phyloP scores from a whole-genome alignment of 495 filamentous ascomycete genomes.

The Stereocaulon alpinum region DNA sequence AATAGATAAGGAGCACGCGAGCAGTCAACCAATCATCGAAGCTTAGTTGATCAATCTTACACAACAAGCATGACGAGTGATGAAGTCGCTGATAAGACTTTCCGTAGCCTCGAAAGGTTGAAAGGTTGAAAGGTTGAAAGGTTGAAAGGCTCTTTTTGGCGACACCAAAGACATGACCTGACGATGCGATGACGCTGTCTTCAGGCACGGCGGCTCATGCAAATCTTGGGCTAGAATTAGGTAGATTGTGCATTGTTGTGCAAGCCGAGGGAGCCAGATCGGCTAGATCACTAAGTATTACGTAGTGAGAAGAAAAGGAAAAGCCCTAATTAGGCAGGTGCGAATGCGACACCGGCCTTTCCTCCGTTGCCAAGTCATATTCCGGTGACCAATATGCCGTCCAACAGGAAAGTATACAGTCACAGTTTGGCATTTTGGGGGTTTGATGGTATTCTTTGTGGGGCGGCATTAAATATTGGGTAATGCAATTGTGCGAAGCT shows the following conservation, averaged over 20 bases:
- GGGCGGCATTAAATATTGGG: no score
- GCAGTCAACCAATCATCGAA: not conserved
- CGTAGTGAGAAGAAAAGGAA: no score
- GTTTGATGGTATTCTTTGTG: no score
- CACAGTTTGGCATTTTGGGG: no score
- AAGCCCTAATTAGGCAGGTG: not conserved
- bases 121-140: no score
- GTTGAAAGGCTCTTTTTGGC: not conserved
- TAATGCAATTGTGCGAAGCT: no score
- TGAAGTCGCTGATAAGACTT: not conserved
- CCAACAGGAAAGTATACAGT: no score
- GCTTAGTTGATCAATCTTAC: not conserved
- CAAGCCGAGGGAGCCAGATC: no score
- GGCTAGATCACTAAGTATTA: no score
- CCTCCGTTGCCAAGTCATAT: not conserved
- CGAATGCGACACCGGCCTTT: not conserved
- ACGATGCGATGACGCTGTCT: not conserved
- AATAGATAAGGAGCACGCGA: conserved; percentile 2
- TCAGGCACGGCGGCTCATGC: not conserved
- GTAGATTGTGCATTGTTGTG: not conserved
- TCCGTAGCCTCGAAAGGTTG: no score
- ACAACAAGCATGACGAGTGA: not conserved
- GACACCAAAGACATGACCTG: not conserved
- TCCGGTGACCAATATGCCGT: no score
- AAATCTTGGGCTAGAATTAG: not conserved